Evolutionary conservation across 2,329 filamentous ascomycete genomes (phyloP).

Genomic region (Scedosporium dehoogii): DNA sequence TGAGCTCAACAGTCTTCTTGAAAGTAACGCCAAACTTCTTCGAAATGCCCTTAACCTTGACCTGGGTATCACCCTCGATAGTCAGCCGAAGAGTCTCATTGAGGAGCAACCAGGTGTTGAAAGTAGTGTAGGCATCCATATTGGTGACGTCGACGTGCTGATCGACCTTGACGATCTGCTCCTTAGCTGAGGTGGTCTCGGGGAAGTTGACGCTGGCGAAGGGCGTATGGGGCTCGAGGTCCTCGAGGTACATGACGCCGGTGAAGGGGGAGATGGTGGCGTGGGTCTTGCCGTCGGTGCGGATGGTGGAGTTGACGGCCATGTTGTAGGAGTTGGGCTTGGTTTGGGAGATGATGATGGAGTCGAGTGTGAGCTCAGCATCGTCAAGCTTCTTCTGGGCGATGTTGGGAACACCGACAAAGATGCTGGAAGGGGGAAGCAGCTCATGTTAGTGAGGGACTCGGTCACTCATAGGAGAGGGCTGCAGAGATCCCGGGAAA

Average conservation of each 20-base stretch:
- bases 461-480: background rate
- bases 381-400: conserved; percentile 46
- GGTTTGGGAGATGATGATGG: conserved; percentile 38
- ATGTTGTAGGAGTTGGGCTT: conserved; percentile 34
- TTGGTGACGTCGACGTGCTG: conserved; percentile 37
- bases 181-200: conserved; percentile 34
- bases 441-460: conserved; percentile 5
- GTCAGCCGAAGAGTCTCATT: conserved; percentile 40
- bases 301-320: conserved; percentile 46
- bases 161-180: conserved; percentile 41
- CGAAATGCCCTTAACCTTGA: conserved; percentile 39
- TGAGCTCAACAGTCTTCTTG: conserved; percentile 42
- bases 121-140: conserved; percentile 38
- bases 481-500: too few species aligned
- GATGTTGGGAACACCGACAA: conserved; percentile 45
- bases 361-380: conserved; percentile 40
- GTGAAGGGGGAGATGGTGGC: conserved; percentile 40
- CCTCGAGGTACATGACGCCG: conserved; percentile 45
- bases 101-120: conserved; percentile 44
- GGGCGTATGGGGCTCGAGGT: conserved; percentile 32
- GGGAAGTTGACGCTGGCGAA: conserved; percentile 45
- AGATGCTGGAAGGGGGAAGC: conserved; percentile 29
- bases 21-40: conserved; percentile 41
- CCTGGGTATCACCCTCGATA: conserved; percentile 40
- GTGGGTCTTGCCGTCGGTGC: conserved; percentile 38